Percentiles rank a stretch among this genome's conserved stretches.
These are phyloP conservation scores for Hymenotorrendiella dingleyae DNA, from an alignment of 2,329 filamentous ascomycete species.

Conservation along the genomic window DNA sequence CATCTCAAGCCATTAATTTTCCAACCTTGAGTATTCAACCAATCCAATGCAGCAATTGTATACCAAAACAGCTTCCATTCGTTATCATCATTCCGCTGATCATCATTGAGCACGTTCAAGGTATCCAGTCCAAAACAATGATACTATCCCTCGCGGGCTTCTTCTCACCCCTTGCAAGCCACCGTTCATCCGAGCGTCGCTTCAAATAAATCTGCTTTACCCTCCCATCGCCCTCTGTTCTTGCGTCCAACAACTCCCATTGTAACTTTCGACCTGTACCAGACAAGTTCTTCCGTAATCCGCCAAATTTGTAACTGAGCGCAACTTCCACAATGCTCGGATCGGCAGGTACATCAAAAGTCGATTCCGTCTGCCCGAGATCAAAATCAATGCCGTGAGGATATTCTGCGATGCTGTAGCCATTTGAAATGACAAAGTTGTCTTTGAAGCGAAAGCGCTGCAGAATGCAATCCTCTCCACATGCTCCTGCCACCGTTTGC, in stretches of 20 bases:
- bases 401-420: constrained; percentile 26
- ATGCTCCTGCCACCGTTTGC: constrained; percentile 27
- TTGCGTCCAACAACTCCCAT: constrained; percentile 48
- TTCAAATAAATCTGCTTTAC: constrained; percentile 50
- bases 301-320: constrained; percentile 40
- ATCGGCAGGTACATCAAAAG: constrained; percentile 22
- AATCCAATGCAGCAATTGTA: too few relatives aligned
- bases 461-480: constrained; percentile 29
- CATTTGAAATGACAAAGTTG: constrained; percentile 26
- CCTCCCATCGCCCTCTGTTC: constrained; percentile 41
- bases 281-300: constrained; percentile 40
- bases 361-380: constrained; percentile 24
- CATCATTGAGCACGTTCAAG: constrained; percentile 10
- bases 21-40: too few relatives aligned
- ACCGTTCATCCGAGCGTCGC: constrained; percentile 46
- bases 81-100: neutral
- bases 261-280: constrained; percentile 45
- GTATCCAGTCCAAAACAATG: constrained; percentile 26
- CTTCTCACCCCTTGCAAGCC: constrained; percentile 32
- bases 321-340: constrained; percentile 28
- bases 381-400: constrained; percentile 30
- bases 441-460: constrained; percentile 30
- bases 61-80: neutral
- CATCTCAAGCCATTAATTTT: too few relatives aligned
- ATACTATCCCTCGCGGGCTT: constrained; percentile 22